These are phyloP conservation scores for Bryoerythrophyllum caledonicum DNA, from an alignment of 225 moss, liverwort and hornwort species.

Conservation along the genomic window DNA sequence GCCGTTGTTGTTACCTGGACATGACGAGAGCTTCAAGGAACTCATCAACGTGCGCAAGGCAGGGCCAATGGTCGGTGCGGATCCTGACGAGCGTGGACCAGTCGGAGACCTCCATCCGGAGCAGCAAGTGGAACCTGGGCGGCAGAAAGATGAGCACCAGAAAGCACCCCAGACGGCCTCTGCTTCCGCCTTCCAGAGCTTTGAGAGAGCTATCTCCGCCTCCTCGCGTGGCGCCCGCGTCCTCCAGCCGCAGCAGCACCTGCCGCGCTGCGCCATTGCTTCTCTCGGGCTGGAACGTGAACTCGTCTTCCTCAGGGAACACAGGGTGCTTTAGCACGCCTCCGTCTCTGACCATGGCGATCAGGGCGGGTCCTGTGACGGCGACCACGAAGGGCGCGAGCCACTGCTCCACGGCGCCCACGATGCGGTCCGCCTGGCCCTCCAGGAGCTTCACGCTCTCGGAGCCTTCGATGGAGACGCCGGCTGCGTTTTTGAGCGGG, in stretches of 20 bases:
- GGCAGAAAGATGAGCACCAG: constrained; percentile 85
- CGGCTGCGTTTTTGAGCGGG: constrained; percentile 50
- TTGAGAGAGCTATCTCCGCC: constrained; percentile 23
- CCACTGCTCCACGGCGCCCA: constrained; percentile 84
- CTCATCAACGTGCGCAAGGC: constrained; percentile 95
- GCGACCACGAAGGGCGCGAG: constrained; percentile 84
- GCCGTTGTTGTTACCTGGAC: constrained; percentile 47
- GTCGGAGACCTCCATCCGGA: constrained; percentile 97
- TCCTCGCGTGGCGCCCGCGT: no score
- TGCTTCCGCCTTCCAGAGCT: constrained; percentile 42
- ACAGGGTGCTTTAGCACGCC: constrained; percentile 63
- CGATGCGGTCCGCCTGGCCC: constrained; percentile 89
- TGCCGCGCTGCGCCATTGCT: neutral
- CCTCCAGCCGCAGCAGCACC: no score
- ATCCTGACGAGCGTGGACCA: constrained; percentile 95
- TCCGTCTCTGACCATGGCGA: constrained; percentile 67
- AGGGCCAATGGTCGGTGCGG: constrained; percentile 98
- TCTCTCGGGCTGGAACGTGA: constrained; percentile 25
- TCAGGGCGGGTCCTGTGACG: constrained; percentile 70
- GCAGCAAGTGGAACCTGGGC: constrained; percentile 86
- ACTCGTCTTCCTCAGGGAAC: constrained; percentile 59
- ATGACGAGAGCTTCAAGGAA: constrained; percentile 85
- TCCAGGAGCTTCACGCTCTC: constrained; percentile 96
- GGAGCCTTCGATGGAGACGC: constrained; percentile 75
- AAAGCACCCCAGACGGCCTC: constrained; percentile 70